Percentiles rank a stretch among this genome's conserved stretches.
These are phyloP conservation scores for Moringa oleifera DNA, from an alignment of 345 rosid species.

Conservation along the genomic window DNA sequence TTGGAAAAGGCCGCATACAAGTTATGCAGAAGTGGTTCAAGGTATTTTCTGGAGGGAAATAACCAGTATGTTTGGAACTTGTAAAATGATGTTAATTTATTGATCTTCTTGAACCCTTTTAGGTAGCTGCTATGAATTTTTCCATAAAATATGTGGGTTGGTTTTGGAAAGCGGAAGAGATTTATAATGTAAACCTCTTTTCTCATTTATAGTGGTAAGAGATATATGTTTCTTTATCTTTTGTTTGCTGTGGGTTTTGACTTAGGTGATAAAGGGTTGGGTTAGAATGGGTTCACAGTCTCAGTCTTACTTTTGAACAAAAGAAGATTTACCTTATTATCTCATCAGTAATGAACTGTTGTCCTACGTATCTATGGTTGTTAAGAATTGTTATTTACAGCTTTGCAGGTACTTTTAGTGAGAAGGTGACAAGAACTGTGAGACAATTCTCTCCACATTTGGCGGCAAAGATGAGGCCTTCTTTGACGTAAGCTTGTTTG, in stretches of 20 bases:
- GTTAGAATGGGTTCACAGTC: background rate
- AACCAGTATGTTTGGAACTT: no score
- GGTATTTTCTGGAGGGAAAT: no score
- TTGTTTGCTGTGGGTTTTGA: background rate
- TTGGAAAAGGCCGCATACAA: no score
- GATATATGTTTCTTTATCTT: no score
- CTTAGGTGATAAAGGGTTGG: background rate
- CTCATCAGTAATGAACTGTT: background rate
- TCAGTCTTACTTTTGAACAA: background rate
- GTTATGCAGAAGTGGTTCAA: no score
- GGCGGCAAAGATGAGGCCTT: slow-evolving; percentile 97
- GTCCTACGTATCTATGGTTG: background rate
- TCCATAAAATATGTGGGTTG: no score
- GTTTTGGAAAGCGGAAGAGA: no score
- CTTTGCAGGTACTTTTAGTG: slow-evolving; percentile 92
- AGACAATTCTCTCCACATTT: slow-evolving; percentile 91
- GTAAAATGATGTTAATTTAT: no score
- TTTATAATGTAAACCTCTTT: no score
- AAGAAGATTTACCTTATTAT: background rate
- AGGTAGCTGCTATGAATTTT: no score
- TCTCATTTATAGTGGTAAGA: background rate
- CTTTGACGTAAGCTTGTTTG: slow-evolving; percentile 53
- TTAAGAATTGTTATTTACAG: slow-evolving; percentile 40
- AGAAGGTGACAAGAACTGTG: slow-evolving; percentile 78
- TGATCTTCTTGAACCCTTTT: no score